Evolutionary conservation across 2,329 filamentous ascomycete genomes (phyloP), one percentile per base, ranked within the genome.

Genomic region (Neonectria ditissima): DNA sequence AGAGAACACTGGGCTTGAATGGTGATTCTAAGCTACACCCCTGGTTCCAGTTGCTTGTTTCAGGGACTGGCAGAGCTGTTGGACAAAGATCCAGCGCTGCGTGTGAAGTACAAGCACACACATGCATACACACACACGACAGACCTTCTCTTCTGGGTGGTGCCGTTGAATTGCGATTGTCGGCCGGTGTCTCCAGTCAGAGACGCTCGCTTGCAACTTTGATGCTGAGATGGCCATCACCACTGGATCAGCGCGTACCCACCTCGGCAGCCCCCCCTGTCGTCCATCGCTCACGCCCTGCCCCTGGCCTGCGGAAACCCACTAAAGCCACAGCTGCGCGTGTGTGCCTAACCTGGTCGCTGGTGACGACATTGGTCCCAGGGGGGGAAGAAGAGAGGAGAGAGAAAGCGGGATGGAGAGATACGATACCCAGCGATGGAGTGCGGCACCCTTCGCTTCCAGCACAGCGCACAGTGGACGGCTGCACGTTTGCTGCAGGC

Each of bases 81-180:
- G 3, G 9, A 41, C 24, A 10, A 20, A 10, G 8, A 41, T 41
- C 2, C 37, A 39, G 37, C 37, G n/a, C 16, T 3, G 14, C 11
- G 14, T 13, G 14, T 13, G 32, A 34, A 34, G 4, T 34, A 32
- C 11, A 32, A n/a, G n/a, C n/a, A n/a, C n/a, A n/a, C n/a, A n/a
- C n/a, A n/a, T n/a, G n/a, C n/a, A n/a, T n/a, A n/a, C n/a, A n/a
- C n/a, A n/a, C n/a, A n/a, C n/a, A n/a, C n/a, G n/a, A n/a, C n/a
- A n/a, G n/a, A n/a, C n/a, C 43, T 16, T 50, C 30, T 32, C 13
- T 30, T 6, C 13, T 13, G 11, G 10, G 41, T 39, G 41, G 41
- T 39, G 48, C 10, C 45, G 30, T 54, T 34, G 56, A 59, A 62
- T 56, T 62, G 59, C 24, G 58, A 61, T 61, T 61, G 58, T 55